Conservation (phyloP, 768 basidiomycete genomes). For the Pleurotus tuoliensis region DNA sequence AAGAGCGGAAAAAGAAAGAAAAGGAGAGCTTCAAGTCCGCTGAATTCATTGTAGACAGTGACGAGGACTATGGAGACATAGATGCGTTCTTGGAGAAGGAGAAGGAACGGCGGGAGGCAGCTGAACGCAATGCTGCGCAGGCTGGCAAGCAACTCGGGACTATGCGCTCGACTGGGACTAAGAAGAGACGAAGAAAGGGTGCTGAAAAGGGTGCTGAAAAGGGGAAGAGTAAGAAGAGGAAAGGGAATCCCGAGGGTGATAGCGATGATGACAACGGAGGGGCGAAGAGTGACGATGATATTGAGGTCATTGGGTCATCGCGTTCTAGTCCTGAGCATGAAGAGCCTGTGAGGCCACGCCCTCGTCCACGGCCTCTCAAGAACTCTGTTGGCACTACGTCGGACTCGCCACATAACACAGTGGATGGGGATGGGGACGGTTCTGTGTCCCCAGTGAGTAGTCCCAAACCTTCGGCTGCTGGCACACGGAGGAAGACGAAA, state of each 20-base stretch:
- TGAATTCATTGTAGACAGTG: conserved; percentile 90
- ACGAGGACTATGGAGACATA: conserved; percentile 77
- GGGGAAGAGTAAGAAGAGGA: conserved; percentile 31
- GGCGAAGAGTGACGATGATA: conserved; percentile 22
- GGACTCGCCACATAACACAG: not conserved
- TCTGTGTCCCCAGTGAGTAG: not conserved
- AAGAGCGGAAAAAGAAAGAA: conserved; percentile 64
- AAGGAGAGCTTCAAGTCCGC: conserved; percentile 74
- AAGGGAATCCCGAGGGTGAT: conserved; percentile 14
- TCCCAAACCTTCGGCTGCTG: not conserved
- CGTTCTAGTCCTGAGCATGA: conserved; percentile 7
- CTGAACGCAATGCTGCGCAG: conserved; percentile 40
- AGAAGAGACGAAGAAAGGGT: conserved; percentile 41
- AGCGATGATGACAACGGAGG: conserved; percentile 15
- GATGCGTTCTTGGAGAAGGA: conserved; percentile 81
- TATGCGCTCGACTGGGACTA: conserved; percentile 51
- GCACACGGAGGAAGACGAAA: conserved; percentile 6
- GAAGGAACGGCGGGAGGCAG: conserved; percentile 53
- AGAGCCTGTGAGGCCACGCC: conserved; percentile 7
- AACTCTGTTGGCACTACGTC: not conserved
- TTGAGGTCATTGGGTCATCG: conserved; percentile 20
- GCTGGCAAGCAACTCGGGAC: conserved; percentile 39
- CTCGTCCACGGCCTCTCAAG: not conserved
- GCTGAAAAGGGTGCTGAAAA: conserved; percentile 22
- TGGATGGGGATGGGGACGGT: not conserved